Evolutionary conservation across 345 rosid genomes (phyloP), one percentile per base, ranked within the genome.

Genomic region (Eucalyptus victrix): DNA sequence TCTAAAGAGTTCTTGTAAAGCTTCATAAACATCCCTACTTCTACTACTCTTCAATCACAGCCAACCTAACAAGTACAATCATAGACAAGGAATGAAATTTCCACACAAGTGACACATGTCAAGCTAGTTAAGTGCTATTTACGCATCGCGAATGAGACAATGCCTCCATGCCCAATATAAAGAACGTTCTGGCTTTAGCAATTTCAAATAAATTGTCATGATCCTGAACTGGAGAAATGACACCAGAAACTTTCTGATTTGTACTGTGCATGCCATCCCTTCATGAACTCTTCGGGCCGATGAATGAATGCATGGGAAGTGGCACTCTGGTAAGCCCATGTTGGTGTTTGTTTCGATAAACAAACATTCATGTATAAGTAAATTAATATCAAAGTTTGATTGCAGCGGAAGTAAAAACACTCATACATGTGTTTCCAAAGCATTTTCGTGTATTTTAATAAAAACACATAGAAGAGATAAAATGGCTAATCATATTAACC

Each of bases 271-370:
- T 91, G 87, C 91, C 88, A 65, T 88, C 89, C 47, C 89, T 88
- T 88, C 92, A 90, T 81, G 95, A 93, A 91, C 97, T 80, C 86
- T 97, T 92, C 89, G 97, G 92, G 93, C 96, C 97, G 88, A 97
- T 97, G 92, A 97, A 95, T 98, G 98, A 97, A 89, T 97, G 98
- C 89, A 90, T 87, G 86, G 98, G 97, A 90, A 97, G 95, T 17
- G 98, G 98, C 93, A 96, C 96, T 94, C 94, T 95, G 98, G 89
- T 92, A 95, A 80, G 97, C 94, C 98, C 54, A 51, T 51, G 54
- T 17, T 51, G 54, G 54, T 51, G 54, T 51, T 51, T 51, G 54
- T 51, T 6, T 51, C 8, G 9, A 51, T 17, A 51, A 51, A 17
- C 54, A 51, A 51, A 0, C 8, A 51, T 17, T 6, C 21, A 0